These are phyloP conservation scores for Corchorus capsularis DNA, from an alignment of 345 rosid species.

Conservation along the genomic window DNA sequence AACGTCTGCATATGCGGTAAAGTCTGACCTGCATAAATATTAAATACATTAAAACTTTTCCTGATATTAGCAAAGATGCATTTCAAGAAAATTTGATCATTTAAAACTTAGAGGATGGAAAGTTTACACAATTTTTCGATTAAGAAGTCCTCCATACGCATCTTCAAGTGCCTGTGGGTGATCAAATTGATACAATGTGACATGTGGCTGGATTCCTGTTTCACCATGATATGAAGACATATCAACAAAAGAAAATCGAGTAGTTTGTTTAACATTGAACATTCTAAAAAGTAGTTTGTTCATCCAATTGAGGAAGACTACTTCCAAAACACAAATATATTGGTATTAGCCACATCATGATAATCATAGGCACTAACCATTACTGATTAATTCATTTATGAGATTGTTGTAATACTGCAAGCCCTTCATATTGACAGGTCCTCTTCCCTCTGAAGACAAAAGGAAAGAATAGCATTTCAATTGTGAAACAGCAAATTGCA, in stretches of 20 bases:
- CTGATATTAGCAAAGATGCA: neutral
- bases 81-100: neutral
- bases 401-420: constrained; percentile 58
- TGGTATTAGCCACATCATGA: neutral
- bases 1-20: constrained; percentile 67
- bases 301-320: neutral
- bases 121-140: constrained; percentile 48
- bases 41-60: too few species aligned
- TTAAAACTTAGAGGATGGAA: neutral
- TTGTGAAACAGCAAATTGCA: neutral
- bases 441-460: constrained; percentile 54
- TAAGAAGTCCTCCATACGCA: constrained; percentile 70
- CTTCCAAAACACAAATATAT: neutral
- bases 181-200: constrained; percentile 55
- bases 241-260: too few species aligned
- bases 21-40: constrained; percentile 69
- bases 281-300: neutral
- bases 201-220: constrained; percentile 69
- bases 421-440: constrained; percentile 57
- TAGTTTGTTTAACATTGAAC: neutral
- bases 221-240: neutral
- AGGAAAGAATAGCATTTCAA: constrained; percentile 1
- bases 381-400: constrained; percentile 46
- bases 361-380: constrained; percentile 35
- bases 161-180: constrained; percentile 69